A percentile compares a stretch with the other conserved stretches of the same genome.
Conservation (phyloP, 192 early-diverging fungal species). For the Coemansia biformis region DNA sequence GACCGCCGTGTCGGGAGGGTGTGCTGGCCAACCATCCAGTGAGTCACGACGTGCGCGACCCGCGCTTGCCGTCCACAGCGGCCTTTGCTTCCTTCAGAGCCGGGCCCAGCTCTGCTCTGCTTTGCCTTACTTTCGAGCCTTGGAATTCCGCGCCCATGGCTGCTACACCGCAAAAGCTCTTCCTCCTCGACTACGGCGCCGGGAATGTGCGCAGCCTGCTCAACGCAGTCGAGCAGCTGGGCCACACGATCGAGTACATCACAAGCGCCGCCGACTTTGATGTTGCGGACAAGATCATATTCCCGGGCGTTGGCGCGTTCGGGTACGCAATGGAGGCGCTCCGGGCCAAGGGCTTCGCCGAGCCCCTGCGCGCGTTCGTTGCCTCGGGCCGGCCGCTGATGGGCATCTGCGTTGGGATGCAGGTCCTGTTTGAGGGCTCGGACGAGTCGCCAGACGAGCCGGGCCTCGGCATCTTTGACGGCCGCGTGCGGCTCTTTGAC, state of each 20-base stretch:
- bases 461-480: conserved; percentile 83
- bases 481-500: conserved; percentile 64
- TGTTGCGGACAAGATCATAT: conserved; percentile 94
- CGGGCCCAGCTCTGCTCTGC: too few species aligned
- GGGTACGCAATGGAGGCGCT: conserved; percentile 85
- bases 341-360: conserved; percentile 64
- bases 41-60: too few species aligned
- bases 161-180: conserved; percentile 38
- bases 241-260: conserved; percentile 76
- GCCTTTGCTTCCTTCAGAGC: too few species aligned
- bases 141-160: neutral
- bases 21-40: too few species aligned
- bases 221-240: conserved; percentile 89
- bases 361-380: conserved; percentile 80
- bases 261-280: conserved; percentile 72
- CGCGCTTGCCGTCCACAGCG: too few species aligned
- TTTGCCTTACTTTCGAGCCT: too few species aligned
- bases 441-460: conserved; percentile 76
- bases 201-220: conserved; percentile 96
- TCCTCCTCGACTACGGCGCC: conserved; percentile 98
- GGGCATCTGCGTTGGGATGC: conserved; percentile 99
- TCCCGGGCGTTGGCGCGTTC: conserved; percentile 98
- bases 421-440: conserved; percentile 83
- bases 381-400: conserved; percentile 84
- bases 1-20: too few species aligned